These are phyloP conservation scores for Lactarius deliciosus DNA, from an alignment of 768 basidiomycete species.

Conservation along the genomic window DNA sequence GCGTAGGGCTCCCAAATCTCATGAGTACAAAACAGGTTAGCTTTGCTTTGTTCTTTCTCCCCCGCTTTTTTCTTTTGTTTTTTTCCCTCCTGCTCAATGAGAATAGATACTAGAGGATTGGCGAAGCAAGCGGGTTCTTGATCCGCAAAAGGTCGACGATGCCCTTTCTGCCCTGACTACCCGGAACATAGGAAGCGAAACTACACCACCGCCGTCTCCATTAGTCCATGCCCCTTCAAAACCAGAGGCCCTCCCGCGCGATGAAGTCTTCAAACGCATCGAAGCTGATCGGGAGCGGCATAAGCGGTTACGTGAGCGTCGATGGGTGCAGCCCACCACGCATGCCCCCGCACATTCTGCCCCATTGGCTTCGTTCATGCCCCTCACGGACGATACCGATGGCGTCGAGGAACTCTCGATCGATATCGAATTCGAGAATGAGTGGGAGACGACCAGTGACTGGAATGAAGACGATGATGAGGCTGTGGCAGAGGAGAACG, in stretches of 20 bases:
- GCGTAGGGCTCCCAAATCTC: slow-evolving; percentile 84
- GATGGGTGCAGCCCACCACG: slow-evolving; percentile 84
- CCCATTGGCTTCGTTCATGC: slow-evolving; percentile 59
- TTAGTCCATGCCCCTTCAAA: slow-evolving; percentile 28
- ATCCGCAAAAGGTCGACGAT: slow-evolving; percentile 74
- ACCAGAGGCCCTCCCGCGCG: slow-evolving; percentile 37
- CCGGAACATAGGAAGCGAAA: slow-evolving; percentile 39
- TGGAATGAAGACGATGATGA: slow-evolving; percentile 91
- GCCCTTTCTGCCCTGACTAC: slow-evolving; percentile 55
- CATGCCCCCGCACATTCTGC: slow-evolving; percentile 47
- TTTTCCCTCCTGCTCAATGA: background rate
- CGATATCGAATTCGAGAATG: slow-evolving; percentile 86
- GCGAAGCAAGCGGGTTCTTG: slow-evolving; percentile 81
- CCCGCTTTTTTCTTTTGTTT: background rate
- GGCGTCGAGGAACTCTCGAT: slow-evolving; percentile 60
- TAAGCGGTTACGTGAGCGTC: slow-evolving; percentile 84
- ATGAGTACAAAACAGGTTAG: slow-evolving; percentile 83
- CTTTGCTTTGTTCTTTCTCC: background rate
- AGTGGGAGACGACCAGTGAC: slow-evolving; percentile 87
- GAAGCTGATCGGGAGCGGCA: slow-evolving; percentile 93
- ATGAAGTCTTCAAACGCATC: slow-evolving; percentile 81
- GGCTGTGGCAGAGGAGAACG: slow-evolving; percentile 67
- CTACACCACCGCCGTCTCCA: slow-evolving; percentile 29
- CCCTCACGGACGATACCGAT: slow-evolving; percentile 50
- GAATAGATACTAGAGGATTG: slow-evolving; percentile 86